These are phyloP conservation scores for Flaveria brownii DNA, from an alignment of 129 eudicot species.

Conservation along the genomic window DNA sequence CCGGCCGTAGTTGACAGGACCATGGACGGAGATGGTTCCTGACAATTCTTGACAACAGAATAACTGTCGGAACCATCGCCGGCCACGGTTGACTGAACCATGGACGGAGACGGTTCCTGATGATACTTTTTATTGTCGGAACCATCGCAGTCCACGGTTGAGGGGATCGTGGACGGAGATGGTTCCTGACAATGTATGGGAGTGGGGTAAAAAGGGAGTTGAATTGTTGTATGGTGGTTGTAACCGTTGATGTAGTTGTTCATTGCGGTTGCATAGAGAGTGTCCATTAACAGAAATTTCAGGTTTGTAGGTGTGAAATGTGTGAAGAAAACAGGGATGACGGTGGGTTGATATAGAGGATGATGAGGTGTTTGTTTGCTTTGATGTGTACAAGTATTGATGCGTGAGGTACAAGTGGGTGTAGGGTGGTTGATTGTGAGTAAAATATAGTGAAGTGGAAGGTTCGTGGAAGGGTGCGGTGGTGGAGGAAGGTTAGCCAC, in stretches of 20 bases:
- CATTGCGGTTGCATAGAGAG: conserved; percentile 33
- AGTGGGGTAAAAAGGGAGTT: neutral
- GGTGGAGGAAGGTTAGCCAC: conserved; percentile 21
- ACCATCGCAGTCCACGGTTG: neutral
- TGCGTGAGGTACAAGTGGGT: conserved; percentile 22
- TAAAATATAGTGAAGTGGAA: conserved; percentile 24
- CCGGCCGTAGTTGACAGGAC: neutral
- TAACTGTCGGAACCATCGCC: neutral
- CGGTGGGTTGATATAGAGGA: conserved; percentile 29
- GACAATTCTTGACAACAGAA: too few relatives aligned
- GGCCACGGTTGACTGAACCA: neutral
- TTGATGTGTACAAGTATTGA: conserved; percentile 12
- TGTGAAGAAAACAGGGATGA: conserved; percentile 1
- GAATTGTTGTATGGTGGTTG: conserved; percentile 36
- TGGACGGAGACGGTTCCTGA: neutral
- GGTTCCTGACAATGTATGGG: conserved; percentile 1
- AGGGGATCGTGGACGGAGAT: neutral
- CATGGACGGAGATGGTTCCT: neutral
- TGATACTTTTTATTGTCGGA: conserved; percentile 18
- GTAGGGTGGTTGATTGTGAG: conserved; percentile 1
- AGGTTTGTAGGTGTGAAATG: conserved; percentile 6
- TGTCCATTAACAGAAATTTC: conserved; percentile 27
- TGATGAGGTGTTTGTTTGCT: neutral
- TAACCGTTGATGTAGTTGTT: conserved; percentile 34
- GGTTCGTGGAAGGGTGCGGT: conserved; percentile 21